phyloP scores from a whole-genome alignment of 768 basidiomycete genomes.

The Amanita exitialis region DNA sequence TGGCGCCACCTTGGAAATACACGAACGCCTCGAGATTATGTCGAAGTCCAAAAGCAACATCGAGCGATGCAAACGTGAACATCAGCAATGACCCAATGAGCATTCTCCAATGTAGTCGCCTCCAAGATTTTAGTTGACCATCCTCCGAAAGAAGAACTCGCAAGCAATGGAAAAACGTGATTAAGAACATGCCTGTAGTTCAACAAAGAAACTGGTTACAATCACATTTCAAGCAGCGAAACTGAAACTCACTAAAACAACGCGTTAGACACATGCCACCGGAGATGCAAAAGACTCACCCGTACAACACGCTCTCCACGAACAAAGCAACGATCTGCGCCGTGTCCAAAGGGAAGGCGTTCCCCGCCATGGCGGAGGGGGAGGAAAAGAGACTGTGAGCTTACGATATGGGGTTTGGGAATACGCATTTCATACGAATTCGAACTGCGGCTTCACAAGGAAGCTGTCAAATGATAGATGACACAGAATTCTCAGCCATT shows the following conservation, averaged over 20 bases:
- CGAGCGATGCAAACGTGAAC: slow-evolving; percentile 28
- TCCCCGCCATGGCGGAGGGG: not conserved
- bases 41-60: slow-evolving; percentile 29
- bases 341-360: slow-evolving; percentile 21
- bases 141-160: slow-evolving; percentile 22
- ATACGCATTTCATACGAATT: not conserved
- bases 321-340: slow-evolving; percentile 30
- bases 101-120: slow-evolving; percentile 23
- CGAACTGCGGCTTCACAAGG: not conserved
- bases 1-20: slow-evolving; percentile 21
- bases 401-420: not conserved
- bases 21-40: slow-evolving; percentile 33
- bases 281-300: slow-evolving; percentile 13
- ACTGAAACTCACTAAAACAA: not conserved
- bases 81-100: slow-evolving; percentile 25
- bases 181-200: slow-evolving; percentile 22
- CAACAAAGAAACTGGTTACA: not conserved
- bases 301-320: slow-evolving; percentile 30
- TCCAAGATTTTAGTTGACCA: slow-evolving; percentile 16
- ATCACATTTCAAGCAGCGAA: not conserved
- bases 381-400: not conserved
- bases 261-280: no score
- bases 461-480: not conserved
- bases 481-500: no score
- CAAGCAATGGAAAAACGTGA: slow-evolving; percentile 25